A percentile compares a stretch with the other conserved stretches of the same genome.
phyloP scores from a whole-genome alignment of 176 grass and related monocot genomes.

The bread wheat (Triticum aestivum) region DNA sequence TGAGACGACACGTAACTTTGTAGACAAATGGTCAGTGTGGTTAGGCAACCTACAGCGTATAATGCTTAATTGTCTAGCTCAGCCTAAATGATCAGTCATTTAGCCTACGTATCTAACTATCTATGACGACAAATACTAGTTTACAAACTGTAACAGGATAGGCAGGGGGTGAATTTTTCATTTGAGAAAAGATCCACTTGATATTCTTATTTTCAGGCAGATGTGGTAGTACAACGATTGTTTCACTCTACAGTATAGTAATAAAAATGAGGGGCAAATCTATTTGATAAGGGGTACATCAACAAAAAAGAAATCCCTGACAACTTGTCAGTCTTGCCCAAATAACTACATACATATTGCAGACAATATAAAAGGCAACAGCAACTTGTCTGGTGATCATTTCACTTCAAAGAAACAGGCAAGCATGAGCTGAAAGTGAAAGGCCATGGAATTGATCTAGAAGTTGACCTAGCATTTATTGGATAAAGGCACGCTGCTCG shows the following conservation, averaged over 20 bases:
- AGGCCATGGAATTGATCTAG: conserved; percentile 29
- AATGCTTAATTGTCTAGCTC: conserved; percentile 29
- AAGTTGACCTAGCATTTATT: conserved; percentile 53
- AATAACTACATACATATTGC: conserved; percentile 7
- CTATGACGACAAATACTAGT: conserved; percentile 17
- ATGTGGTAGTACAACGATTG: not conserved
- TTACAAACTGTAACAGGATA: conserved; percentile 30
- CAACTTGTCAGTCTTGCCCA: not conserved
- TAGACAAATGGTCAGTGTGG: conserved; percentile 43
- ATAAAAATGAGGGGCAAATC: not conserved
- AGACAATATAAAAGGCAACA: conserved; percentile 13
- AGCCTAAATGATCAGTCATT: conserved; percentile 14
- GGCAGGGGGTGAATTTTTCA: not conserved
- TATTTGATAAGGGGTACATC: not conserved
- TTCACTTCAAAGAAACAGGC: conserved; percentile 32
- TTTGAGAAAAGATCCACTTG: conserved; percentile 6
- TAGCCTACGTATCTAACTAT: not conserved
- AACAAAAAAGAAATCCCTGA: not conserved
- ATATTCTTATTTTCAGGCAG: not conserved
- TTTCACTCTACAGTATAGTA: conserved; percentile 10
- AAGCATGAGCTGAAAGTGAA: conserved; percentile 9
- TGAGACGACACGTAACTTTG: conserved; percentile 7
- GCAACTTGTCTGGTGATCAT: conserved; percentile 42
- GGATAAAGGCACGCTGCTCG: conserved; percentile 44
- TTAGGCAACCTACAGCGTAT: conserved; percentile 43